These are phyloP conservation scores for Cyclotella atomus DNA, from an alignment of 108 stramenopile species.

Conservation along the genomic window DNA sequence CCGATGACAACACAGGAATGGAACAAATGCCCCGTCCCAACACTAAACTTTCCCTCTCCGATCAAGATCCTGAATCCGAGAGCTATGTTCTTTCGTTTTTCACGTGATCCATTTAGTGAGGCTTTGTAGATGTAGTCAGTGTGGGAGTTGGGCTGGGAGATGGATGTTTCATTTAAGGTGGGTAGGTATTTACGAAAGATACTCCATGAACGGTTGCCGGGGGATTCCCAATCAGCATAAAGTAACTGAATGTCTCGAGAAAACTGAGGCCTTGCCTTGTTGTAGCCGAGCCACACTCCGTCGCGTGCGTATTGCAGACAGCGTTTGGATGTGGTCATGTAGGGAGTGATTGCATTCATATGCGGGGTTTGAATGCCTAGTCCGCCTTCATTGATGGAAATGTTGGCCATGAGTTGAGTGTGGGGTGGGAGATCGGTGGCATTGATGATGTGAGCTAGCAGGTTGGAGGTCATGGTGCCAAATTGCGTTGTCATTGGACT, in stretches of 20 bases:
- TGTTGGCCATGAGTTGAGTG: not conserved
- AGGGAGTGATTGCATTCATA: not conserved
- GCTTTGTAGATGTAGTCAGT: not conserved
- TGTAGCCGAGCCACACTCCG: not conserved
- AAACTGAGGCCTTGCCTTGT: not conserved
- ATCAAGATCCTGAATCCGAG: slow-evolving; percentile 61
- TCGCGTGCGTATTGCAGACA: not conserved
- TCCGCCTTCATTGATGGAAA: not conserved
- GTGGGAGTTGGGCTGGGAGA: not conserved
- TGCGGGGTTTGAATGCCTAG: not conserved
- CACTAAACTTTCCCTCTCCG: slow-evolving; percentile 56
- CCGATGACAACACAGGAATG: slow-evolving; percentile 66
- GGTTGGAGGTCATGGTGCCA: not conserved
- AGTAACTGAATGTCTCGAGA: not conserved
- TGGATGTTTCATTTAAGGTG: not conserved
- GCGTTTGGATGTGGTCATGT: not conserved
- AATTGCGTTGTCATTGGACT: not conserved
- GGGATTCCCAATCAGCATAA: not conserved
- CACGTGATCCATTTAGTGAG: not conserved
- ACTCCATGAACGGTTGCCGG: not conserved
- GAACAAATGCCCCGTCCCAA: slow-evolving; percentile 63
- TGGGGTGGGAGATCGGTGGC: not conserved
- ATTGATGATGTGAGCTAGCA: not conserved
- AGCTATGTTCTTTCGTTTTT: not conserved
- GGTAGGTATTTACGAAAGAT: not conserved